These are phyloP conservation scores for Phaeosphaeriaceae sp. DNA, from an alignment of 2,329 filamentous ascomycete species.

Conservation along the genomic window DNA sequence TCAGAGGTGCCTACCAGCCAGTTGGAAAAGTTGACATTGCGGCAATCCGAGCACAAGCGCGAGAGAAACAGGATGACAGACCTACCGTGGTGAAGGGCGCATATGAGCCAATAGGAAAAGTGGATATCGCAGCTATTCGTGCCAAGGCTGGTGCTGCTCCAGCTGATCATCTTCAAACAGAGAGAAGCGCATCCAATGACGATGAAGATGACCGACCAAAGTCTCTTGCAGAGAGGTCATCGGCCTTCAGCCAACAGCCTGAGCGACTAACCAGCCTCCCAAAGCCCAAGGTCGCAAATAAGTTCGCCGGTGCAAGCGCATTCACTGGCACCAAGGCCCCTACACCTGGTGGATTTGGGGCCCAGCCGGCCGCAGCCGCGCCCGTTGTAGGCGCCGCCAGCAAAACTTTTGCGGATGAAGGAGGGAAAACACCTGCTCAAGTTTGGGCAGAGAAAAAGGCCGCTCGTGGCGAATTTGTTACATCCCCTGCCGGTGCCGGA, in stretches of 20 bases:
- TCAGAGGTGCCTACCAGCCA: conserved; percentile 88
- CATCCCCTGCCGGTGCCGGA: conserved; percentile 46
- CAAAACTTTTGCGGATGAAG: conserved; percentile 91
- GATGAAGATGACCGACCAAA: conserved; percentile 58
- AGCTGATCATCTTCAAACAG: conserved; percentile 50
- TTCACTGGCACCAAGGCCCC: conserved; percentile 92
- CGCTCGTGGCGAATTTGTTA: conserved; percentile 67
- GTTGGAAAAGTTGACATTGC: conserved; percentile 98
- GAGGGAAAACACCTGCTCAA: conserved; percentile 95
- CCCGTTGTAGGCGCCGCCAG: conserved; percentile 79
- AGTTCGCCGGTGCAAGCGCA: conserved; percentile 73
- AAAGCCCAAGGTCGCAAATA: conserved; percentile 94
- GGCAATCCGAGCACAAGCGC: conserved; percentile 77
- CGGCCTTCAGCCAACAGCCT: conserved; percentile 71
- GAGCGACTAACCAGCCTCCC: conserved; percentile 86
- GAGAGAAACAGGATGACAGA: conserved; percentile 72
- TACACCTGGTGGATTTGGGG: conserved; percentile 71
- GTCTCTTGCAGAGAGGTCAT: conserved; percentile 75
- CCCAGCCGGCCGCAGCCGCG: conserved; percentile 65
- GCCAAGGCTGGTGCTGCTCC: conserved; percentile 71
- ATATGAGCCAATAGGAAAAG: conserved; percentile 94
- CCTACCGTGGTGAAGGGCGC: conserved; percentile 87
- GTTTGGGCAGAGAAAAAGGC: conserved; percentile 98
- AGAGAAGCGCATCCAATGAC: conserved; percentile 49
- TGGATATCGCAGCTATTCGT: conserved; percentile 93